These are phyloP conservation scores for Hyphopichia homilentoma DNA, from an alignment of 805 yeast genomes.

Conservation along the genomic window DNA sequence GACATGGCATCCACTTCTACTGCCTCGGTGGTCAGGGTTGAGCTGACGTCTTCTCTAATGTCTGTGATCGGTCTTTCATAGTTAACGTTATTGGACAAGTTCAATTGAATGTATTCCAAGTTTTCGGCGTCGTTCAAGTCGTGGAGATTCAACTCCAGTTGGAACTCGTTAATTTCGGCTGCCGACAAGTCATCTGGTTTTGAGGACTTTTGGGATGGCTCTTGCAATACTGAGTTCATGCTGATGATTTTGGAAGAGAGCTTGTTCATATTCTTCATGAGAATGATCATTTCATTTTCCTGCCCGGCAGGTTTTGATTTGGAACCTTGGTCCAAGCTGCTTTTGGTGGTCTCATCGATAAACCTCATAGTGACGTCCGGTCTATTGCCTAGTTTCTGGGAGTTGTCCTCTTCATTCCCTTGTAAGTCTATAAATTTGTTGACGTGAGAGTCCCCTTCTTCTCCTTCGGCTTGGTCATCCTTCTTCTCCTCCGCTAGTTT, in stretches of 20 bases:
- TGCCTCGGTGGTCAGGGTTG: not conserved
- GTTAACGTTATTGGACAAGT: conserved; percentile 21
- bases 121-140: conserved; percentile 35
- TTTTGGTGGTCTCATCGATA: conserved; percentile 34
- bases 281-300: conserved; percentile 65
- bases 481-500: conserved; percentile 19
- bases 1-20: conserved; percentile 9
- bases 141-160: conserved; percentile 29
- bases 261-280: conserved; percentile 85
- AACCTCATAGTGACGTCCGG: conserved; percentile 89
- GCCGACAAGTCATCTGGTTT: conserved; percentile 7
- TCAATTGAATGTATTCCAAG: conserved; percentile 26
- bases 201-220: not conserved
- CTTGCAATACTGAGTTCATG: conserved; percentile 6
- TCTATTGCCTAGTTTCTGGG: conserved; percentile 68
- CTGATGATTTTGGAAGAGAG: conserved; percentile 75
- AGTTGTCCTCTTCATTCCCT: conserved; percentile 79
- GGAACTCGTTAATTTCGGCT: conserved; percentile 16
- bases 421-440: conserved; percentile 72
- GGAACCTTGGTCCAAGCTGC: not conserved
- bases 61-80: conserved; percentile 15
- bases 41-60: conserved; percentile 4
- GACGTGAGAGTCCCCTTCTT: conserved; percentile 30
- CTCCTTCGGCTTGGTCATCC: conserved; percentile 5
- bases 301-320: conserved; percentile 20